Conservation (phyloP, 2,329 filamentous ascomycete genomes). For the Dactylellina parvicollis region DNA sequence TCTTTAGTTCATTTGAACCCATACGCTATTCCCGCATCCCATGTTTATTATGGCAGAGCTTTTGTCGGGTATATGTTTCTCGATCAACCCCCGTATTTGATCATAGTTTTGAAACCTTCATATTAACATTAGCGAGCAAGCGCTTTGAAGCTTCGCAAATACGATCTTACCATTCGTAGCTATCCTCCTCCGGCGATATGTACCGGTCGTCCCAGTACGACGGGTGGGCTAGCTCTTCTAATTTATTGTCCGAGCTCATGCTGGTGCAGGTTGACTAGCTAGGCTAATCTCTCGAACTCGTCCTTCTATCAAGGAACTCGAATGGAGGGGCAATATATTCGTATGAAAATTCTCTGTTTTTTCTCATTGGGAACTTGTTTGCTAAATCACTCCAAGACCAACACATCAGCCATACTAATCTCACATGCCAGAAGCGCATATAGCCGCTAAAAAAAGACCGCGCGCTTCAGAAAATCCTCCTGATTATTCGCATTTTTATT, state of each 20-base stretch:
- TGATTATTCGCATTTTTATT: too few species aligned
- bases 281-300: too few species aligned
- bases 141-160: background rate
- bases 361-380: too few species aligned
- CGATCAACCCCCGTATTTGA: slow-evolving; percentile 39
- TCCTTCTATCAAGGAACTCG: too few species aligned
- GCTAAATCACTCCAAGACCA: too few species aligned
- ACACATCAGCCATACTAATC: too few species aligned
- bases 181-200: slow-evolving; percentile 43
- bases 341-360: too few species aligned
- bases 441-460: too few species aligned
- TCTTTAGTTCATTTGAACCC: slow-evolving; percentile 5
- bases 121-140: slow-evolving; percentile 4
- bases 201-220: slow-evolving; percentile 56
- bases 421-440: too few species aligned
- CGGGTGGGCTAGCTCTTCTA: slow-evolving; percentile 54
- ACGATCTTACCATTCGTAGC: slow-evolving; percentile 55
- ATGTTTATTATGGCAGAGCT: slow-evolving; percentile 53
- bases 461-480: too few species aligned
- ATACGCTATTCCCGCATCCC: slow-evolving; percentile 55
- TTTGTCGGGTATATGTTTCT: slow-evolving; percentile 54
- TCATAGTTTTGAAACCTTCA: slow-evolving; percentile 45
- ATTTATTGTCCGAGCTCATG: slow-evolving; percentile 51
- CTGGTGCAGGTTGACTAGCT: background rate
- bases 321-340: too few species aligned